Conservation (phyloP, 208 protist species). For the Crithidia mellificae region DNA sequence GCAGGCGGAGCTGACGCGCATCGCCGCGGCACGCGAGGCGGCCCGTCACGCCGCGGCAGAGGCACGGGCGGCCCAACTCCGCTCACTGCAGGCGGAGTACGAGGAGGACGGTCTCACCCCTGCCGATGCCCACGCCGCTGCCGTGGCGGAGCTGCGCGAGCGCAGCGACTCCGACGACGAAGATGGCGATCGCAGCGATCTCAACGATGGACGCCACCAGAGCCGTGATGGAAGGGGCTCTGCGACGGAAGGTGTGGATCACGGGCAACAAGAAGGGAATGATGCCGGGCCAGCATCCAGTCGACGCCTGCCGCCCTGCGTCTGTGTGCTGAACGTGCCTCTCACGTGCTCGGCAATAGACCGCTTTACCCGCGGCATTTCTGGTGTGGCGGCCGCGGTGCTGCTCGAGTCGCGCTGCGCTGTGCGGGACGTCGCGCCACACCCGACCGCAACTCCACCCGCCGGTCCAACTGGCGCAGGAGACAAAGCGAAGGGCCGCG, state of each 20-base stretch:
- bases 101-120: slow-evolving; percentile 72
- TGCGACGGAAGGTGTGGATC: background rate
- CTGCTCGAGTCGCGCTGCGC: slow-evolving; percentile 27
- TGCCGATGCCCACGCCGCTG: slow-evolving; percentile 50
- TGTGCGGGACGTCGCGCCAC: slow-evolving; percentile 21
- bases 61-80: slow-evolving; percentile 35
- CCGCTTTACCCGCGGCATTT: slow-evolving; percentile 13
- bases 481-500: slow-evolving; percentile 16
- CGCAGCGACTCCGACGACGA: slow-evolving; percentile 30
- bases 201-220: no score
- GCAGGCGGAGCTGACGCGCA: slow-evolving; percentile 48
- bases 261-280: background rate
- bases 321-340: slow-evolving; percentile 22
- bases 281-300: no score
- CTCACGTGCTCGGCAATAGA: slow-evolving; percentile 8
- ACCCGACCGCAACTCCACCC: background rate
- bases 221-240: no score
- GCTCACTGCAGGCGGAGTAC: slow-evolving; percentile 50
- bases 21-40: slow-evolving; percentile 51
- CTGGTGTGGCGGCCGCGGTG: slow-evolving; percentile 17
- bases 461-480: background rate
- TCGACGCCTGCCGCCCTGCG: slow-evolving; percentile 38
- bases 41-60: slow-evolving; percentile 29
- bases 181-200: background rate
- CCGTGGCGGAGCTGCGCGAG: slow-evolving; percentile 42